Conservation (phyloP, 2,329 filamentous ascomycete genomes). For the Fusarium sp. region DNA sequence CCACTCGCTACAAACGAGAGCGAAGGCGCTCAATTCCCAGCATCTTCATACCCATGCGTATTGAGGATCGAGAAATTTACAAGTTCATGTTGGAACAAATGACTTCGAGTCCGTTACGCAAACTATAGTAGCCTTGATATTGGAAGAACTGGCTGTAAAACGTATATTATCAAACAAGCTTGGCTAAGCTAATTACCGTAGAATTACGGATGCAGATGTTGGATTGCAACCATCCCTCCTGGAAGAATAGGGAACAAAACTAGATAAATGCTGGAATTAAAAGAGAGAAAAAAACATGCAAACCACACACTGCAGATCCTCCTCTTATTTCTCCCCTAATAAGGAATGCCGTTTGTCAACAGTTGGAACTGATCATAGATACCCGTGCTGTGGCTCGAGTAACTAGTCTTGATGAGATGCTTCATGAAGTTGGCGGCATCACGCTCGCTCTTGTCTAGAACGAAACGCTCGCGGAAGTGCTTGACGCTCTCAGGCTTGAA, state of each 20-base stretch:
- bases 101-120: not conserved
- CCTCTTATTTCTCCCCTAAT: constrained; percentile 60
- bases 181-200: constrained; percentile 16
- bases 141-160: constrained; percentile 17
- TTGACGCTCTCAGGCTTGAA: constrained; percentile 97
- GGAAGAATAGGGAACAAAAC: not conserved
- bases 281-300: constrained; percentile 4
- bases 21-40: not conserved
- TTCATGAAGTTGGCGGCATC: constrained; percentile 97
- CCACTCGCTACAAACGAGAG: not conserved
- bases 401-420: constrained; percentile 88
- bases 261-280: constrained; percentile 3
- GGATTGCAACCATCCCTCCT: not conserved
- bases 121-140: not conserved
- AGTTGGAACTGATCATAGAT: constrained; percentile 99
- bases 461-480: constrained; percentile 93
- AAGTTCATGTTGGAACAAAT: not conserved
- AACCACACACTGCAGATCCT: not conserved
- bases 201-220: not conserved
- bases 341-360: constrained; percentile 96
- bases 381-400: constrained; percentile 89
- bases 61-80: not conserved
- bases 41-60: not conserved
- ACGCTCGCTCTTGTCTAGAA: constrained; percentile 88
- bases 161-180: constrained; percentile 24